Evolutionary conservation across 345 rosid species (phyloP).

Genomic region (Heritiera fomes): DNA sequence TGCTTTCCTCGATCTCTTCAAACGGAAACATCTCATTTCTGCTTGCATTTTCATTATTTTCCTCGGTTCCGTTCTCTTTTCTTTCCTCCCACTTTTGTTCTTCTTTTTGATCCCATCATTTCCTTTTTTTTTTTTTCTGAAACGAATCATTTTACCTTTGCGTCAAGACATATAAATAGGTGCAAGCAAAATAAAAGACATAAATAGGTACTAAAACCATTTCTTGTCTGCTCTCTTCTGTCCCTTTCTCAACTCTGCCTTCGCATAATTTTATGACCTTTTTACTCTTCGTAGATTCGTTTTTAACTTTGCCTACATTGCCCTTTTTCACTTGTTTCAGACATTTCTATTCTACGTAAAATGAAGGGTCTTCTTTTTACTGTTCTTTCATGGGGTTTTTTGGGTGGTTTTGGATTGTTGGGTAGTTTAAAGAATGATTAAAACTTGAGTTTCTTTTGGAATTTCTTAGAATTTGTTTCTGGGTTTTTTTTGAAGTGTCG

Average conservation of each 20-base stretch:
- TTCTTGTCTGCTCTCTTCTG: background rate
- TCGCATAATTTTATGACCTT: constrained; percentile 24
- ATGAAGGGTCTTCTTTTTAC: background rate
- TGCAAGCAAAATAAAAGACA: background rate
- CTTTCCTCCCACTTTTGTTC: background rate
- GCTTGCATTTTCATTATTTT: background rate
- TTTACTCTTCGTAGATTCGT: background rate
- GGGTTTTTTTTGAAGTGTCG: constrained; percentile 6
- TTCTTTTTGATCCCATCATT: constrained; percentile 1
- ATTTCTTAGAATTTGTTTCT: constrained; percentile 15
- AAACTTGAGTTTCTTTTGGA: constrained; percentile 14
- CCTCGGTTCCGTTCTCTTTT: background rate
- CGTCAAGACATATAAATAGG: constrained; percentile 31
- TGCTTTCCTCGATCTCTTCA: constrained; percentile 20
- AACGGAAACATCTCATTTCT: background rate
- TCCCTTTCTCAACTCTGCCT: constrained; percentile 9
- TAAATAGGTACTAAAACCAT: background rate
- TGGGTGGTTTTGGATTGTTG: constrained; percentile 14
- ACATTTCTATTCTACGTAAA: constrained; percentile 26
- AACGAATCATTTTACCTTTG: constrained; percentile 29
- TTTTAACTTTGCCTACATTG: constrained; percentile 22
- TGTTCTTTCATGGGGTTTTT: constrained; percentile 29
- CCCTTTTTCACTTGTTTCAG: constrained; percentile 26
- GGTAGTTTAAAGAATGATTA: background rate
- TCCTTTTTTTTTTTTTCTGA: background rate